phyloP scores from a whole-genome alignment of 2,329 filamentous ascomycete species.

The Pseudopyricularia javanii region DNA sequence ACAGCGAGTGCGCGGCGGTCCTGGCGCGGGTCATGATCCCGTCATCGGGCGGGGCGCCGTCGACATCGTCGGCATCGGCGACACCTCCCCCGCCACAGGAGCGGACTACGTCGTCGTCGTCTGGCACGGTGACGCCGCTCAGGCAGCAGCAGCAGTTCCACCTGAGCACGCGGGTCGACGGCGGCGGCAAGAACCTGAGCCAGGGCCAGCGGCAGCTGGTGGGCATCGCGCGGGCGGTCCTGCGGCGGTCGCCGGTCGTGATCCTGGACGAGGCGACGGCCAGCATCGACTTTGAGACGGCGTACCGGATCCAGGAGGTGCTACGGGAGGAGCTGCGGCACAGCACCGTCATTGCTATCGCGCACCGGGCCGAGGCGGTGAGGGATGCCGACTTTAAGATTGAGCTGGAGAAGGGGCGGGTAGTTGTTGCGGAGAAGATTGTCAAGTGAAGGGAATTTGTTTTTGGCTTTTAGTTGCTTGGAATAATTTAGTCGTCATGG shows the following conservation, averaged over 20 bases:
- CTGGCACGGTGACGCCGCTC: too few relatives aligned
- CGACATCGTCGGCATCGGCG: too few relatives aligned
- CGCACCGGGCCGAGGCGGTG: conserved; percentile 29
- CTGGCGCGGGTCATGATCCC: conserved; percentile 49
- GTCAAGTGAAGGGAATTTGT: background rate
- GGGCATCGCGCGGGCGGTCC: conserved; percentile 30
- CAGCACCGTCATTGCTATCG: conserved; percentile 35
- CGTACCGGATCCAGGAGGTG: conserved; percentile 42
- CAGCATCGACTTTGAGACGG: conserved; percentile 44
- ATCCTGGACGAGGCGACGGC: conserved; percentile 29
- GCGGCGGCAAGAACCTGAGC: conserved; percentile 22
- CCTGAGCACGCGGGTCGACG: conserved; percentile 16
- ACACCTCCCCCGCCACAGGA: too few relatives aligned
- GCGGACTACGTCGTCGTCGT: too few relatives aligned
- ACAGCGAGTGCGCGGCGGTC: conserved; percentile 47
- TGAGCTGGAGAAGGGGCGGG: conserved; percentile 35
- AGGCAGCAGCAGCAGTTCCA: too few relatives aligned
- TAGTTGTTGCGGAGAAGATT: conserved; percentile 29
- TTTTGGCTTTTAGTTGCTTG: background rate
- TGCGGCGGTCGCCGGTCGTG: conserved; percentile 26
- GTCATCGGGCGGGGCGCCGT: conserved; percentile 40
- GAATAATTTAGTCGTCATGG: background rate
- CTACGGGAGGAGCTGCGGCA: conserved; percentile 34
- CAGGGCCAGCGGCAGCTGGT: conserved; percentile 37
- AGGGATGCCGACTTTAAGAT: conserved; percentile 42